Evolutionary conservation across 139 green algal species (phyloP).

Genomic region (Chlorella sorokiniana): DNA sequence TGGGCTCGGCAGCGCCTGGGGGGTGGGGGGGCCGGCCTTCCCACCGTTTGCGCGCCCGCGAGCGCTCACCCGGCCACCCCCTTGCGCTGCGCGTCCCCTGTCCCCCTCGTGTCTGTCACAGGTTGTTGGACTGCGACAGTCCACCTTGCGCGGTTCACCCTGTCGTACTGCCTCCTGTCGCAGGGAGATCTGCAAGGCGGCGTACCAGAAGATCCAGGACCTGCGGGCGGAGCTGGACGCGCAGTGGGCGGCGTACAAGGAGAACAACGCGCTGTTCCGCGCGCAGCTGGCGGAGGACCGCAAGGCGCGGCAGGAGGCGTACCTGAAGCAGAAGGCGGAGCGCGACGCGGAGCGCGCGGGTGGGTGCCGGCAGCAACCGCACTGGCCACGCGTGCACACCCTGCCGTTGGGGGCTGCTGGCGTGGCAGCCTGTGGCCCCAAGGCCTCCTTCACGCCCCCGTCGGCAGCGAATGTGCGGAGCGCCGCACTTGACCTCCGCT

Average conservation of each 20-base stretch:
- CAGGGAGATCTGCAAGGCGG: constrained; percentile 49
- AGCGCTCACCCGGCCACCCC: too few relatives aligned
- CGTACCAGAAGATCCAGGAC: constrained; percentile 56
- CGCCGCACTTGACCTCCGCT: background rate
- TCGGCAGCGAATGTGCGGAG: too few relatives aligned
- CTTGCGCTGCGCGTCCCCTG: too few relatives aligned
- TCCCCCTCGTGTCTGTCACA: background rate
- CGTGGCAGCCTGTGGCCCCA: too few relatives aligned
- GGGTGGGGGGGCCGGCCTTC: too few relatives aligned
- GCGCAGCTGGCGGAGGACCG: constrained; percentile 36
- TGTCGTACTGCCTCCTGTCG: background rate
- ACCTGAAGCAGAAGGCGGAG: constrained; percentile 30
- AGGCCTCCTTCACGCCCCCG: background rate
- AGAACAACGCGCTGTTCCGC: constrained; percentile 30
- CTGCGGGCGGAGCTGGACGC: constrained; percentile 40
- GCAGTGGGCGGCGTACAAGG: constrained; percentile 46
- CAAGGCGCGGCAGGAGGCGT: constrained; percentile 34
- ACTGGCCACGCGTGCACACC: too few relatives aligned
- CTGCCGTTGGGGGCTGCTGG: too few relatives aligned
- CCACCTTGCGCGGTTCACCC: too few relatives aligned
- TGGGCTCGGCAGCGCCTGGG: too few relatives aligned
- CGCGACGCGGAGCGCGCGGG: constrained; percentile 42
- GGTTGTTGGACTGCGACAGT: too few relatives aligned
- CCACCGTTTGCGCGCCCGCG: too few relatives aligned
- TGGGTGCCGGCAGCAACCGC: too few relatives aligned